Base-by-base conservation (phyloP, 495 filamentous ascomycete genomes). In the Lophiotrema nucula region DNA sequence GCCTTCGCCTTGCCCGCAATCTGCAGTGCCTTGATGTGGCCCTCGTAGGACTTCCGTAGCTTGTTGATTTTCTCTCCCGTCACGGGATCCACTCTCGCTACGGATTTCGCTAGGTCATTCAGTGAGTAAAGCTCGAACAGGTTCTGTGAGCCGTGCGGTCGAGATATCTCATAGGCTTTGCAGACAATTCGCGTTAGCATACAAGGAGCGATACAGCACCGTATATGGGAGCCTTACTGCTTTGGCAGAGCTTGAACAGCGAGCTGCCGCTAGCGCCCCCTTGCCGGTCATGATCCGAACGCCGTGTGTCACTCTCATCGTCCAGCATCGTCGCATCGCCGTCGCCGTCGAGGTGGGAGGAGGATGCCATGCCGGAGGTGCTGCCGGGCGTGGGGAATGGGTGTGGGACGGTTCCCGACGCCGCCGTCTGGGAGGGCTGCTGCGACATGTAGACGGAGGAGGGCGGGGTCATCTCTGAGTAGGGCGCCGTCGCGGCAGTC, bases 41-140 rank as follows among this genome's bases (percentile, higher is more conserved):
- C 82, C 65, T 89, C 85, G 68, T 89, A 90, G 15, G 85, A 87
- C 67, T 89, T 89, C 52, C 87, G 74, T 27, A 90, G 74, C 60
- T 83, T 82, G 65, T 88, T 88, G 64, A 85, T 86, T 71, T 89
- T 89, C 60, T 83, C 83, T 37, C 84, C 85, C 4, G 82, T 86
- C 3, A 74, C 69, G 3, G 83, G 81, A 68, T 90, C 83, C 46
- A 75, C 77, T 50, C 87, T 75, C 46, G 83, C 83, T 52, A 89
- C 85, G 46, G 77, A 82, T 55, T 79, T 77, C 44, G 83, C 85
- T 50, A 89, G 72, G 45, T 74, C 65, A 49, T 80, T 73, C 39
- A 90, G 73, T 28, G 74, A 75, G 70, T 86, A 88, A 47, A 87
- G 71, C 19, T 79, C 75, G 46, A 89, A 75, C 48, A 90, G 77